These are phyloP conservation scores for Lepiota brunneoincarnata DNA, from an alignment of 768 basidiomycete genomes.

Conservation along the genomic window DNA sequence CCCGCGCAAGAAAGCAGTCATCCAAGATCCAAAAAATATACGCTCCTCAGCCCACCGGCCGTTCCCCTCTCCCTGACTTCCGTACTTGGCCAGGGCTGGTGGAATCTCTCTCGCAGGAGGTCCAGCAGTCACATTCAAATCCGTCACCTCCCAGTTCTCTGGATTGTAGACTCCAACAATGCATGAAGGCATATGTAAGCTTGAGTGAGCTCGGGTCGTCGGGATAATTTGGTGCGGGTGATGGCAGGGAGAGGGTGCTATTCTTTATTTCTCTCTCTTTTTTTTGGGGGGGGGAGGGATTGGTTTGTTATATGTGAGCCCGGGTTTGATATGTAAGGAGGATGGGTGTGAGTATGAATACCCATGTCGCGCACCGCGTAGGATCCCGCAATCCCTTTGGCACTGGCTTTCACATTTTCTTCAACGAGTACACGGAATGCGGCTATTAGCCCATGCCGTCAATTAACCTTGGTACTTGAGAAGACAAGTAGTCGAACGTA, in stretches of 20 bases:
- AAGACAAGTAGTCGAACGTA: conserved; percentile 18
- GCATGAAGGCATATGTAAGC: conserved; percentile 34
- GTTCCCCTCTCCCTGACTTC: conserved; percentile 2
- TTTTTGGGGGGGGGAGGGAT: too few species aligned
- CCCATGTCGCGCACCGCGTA: conserved; percentile 29
- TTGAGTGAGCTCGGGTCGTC: conserved; percentile 15
- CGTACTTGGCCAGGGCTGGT: conserved; percentile 19
- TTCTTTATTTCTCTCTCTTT: too few species aligned
- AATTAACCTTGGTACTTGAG: neutral
- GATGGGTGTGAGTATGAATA: conserved; percentile 11
- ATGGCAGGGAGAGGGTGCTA: conserved; percentile 20
- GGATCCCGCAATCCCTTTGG: conserved; percentile 24
- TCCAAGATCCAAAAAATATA: too few species aligned
- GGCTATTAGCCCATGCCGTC: conserved; percentile 22
- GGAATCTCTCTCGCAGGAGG: conserved; percentile 34
- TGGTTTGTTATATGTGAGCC: neutral
- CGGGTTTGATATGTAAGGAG: too few species aligned
- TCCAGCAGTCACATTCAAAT: conserved; percentile 41
- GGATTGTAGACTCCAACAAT: conserved; percentile 63
- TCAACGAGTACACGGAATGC: conserved; percentile 43
- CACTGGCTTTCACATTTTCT: conserved; percentile 37
- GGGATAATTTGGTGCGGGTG: neutral
- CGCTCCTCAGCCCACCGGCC: too few species aligned
- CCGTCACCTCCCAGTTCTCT: too few species aligned
- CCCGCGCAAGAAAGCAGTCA: too few species aligned